Evolutionary conservation across 2,329 filamentous ascomycete genomes (phyloP).

Genomic region (Mycosphaerella arachidis): DNA sequence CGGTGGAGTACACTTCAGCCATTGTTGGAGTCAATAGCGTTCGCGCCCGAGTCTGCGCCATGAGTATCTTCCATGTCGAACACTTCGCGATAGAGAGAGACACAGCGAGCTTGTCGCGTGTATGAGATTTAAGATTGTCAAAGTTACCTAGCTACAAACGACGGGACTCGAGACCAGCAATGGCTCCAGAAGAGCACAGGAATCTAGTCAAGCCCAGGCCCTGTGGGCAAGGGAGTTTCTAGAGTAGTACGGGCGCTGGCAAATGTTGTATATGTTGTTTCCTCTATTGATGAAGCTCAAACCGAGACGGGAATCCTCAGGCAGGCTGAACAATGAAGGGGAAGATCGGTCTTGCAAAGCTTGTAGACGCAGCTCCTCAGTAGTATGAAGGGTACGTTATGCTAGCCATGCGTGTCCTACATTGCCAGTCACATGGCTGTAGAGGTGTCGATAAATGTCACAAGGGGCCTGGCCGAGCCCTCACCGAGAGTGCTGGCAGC

Average conservation of each 20-base stretch:
- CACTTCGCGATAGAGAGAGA: not conserved
- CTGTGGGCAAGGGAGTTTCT: not conserved
- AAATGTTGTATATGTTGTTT: not conserved
- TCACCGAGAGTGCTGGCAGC: no score
- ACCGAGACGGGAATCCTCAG: not conserved
- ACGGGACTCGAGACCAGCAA: no score
- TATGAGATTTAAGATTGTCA: not conserved
- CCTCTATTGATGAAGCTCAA: not conserved
- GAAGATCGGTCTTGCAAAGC: conserved; percentile 1
- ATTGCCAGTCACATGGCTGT: no score
- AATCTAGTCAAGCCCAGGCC: no score
- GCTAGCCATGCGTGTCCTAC: conserved; percentile 3
- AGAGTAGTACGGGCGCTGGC: not conserved
- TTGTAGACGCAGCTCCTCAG: conserved; percentile 7
- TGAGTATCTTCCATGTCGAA: not conserved
- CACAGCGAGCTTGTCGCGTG: not conserved
- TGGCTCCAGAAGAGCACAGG: no score
- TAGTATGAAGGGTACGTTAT: conserved; percentile 7
- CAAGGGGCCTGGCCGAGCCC: no score
- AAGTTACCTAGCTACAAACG: no score
- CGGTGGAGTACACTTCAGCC: not conserved
- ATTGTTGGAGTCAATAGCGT: not conserved
- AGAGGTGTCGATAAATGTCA: no score
- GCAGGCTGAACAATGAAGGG: conserved; percentile 2
- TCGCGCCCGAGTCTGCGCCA: not conserved